Conservation (phyloP, 352 stramenopile species). For the Phytopythium montanum region DNA sequence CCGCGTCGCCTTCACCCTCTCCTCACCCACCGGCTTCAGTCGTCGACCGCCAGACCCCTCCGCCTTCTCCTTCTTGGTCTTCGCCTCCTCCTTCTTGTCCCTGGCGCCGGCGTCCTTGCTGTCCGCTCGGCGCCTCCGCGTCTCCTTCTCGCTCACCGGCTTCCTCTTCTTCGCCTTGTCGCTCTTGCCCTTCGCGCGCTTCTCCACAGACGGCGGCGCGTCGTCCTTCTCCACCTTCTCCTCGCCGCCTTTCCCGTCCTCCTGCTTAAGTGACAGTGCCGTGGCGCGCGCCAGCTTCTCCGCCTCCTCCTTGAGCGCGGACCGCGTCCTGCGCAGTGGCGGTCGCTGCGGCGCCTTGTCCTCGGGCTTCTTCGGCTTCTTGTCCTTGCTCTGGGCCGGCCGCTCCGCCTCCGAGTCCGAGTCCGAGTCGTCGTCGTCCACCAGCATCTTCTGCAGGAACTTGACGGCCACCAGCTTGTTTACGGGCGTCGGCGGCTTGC, state of each 20-base stretch:
- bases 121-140: background rate
- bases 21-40: background rate
- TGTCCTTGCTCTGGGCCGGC: background rate
- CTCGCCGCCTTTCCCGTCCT: background rate
- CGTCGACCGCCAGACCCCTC: background rate
- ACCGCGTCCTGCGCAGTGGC: background rate
- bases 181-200: background rate
- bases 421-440: background rate
- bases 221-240: background rate
- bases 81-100: background rate
- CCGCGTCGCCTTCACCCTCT: background rate
- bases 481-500: background rate
- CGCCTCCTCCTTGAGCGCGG: background rate
- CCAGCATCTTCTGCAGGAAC: background rate
- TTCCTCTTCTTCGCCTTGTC: background rate
- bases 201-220: background rate
- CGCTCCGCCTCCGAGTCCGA: slow-evolving; percentile 2
- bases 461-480: background rate
- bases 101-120: background rate
- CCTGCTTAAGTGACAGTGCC: background rate
- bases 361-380: background rate
- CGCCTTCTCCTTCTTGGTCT: background rate
- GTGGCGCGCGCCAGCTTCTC: background rate
- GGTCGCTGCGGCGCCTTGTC: background rate
- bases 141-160: background rate